A percentile compares a stretch with the other conserved stretches of the same genome.
Evolutionary conservation across 2,329 filamentous ascomycete species (phyloP).

Genomic region (Aspergillus ruber): DNA sequence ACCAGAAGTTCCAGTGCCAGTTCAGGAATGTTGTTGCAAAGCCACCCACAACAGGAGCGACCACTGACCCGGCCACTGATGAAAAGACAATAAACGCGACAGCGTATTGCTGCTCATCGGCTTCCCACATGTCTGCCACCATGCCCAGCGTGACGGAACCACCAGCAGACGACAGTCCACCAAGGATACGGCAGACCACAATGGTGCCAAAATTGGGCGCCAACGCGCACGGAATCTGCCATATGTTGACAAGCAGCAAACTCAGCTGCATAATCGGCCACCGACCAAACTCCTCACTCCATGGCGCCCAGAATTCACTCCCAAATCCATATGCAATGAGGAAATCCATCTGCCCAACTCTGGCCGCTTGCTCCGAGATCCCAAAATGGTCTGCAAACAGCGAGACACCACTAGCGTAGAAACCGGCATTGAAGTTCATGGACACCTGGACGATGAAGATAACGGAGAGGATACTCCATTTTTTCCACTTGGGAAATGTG

Average conservation of each 20-base stretch:
- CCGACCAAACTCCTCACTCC: conserved; percentile 74
- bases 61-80: conserved; percentile 47
- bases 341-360: conserved; percentile 69
- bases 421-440: conserved; percentile 71
- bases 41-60: conserved; percentile 47
- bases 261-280: conserved; percentile 68
- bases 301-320: conserved; percentile 81
- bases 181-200: conserved; percentile 61
- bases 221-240: conserved; percentile 64
- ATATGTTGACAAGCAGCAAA: conserved; percentile 69
- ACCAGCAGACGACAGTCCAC: conserved; percentile 57
- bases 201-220: conserved; percentile 65
- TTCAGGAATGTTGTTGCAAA: conserved; percentile 43
- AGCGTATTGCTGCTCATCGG: conserved; percentile 53
- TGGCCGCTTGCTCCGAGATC: conserved; percentile 60
- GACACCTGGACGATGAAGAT: conserved; percentile 66
- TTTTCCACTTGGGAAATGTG: conserved; percentile 55
- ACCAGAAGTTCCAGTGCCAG: conserved; percentile 60
- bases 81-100: conserved; percentile 56
- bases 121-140: conserved; percentile 57
- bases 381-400: conserved; percentile 60
- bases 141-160: conserved; percentile 60
- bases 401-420: conserved; percentile 61
- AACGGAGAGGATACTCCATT: conserved; percentile 62
- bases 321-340: conserved; percentile 74